These are phyloP conservation scores for Annulohypoxylon bovei DNA, from an alignment of 495 filamentous ascomycete genomes.

Conservation along the genomic window DNA sequence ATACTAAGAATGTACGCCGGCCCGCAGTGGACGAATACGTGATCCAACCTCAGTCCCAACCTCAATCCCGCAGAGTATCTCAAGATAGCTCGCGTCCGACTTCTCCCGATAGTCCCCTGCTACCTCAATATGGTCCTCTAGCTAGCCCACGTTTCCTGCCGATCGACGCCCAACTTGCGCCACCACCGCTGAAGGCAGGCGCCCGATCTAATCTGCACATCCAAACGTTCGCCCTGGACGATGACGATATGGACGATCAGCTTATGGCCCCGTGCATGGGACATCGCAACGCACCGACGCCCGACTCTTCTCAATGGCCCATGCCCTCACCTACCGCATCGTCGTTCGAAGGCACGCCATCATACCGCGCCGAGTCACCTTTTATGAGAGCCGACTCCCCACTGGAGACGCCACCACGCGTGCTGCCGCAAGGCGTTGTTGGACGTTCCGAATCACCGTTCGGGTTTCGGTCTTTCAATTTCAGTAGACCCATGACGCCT, in stretches of 20 bases:
- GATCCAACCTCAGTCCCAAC: conserved; percentile 11
- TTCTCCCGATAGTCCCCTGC: conserved; percentile 44
- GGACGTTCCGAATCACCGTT: conserved; percentile 37
- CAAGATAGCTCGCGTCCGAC: conserved; percentile 37
- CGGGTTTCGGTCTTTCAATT: conserved; percentile 41
- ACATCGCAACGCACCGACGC: conserved; percentile 37
- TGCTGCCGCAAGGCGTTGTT: conserved; percentile 15
- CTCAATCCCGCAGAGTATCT: conserved; percentile 23
- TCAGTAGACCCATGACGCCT: conserved; percentile 42
- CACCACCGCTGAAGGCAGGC: conserved; percentile 21
- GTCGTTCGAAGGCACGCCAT: conserved; percentile 25
- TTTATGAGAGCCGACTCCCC: conserved; percentile 14
- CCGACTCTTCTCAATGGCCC: conserved; percentile 41
- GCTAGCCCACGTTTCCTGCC: conserved; percentile 41
- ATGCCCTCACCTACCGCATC: conserved; percentile 35
- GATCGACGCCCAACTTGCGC: conserved; percentile 30
- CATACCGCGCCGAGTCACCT: conserved; percentile 25
- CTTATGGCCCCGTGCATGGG: conserved; percentile 16
- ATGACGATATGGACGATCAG: conserved; percentile 36
- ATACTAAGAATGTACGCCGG: conserved; percentile 26
- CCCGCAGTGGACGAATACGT: conserved; percentile 32
- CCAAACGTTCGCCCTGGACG: conserved; percentile 24
- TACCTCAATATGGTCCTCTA: conserved; percentile 42
- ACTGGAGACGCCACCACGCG: conserved; percentile 24
- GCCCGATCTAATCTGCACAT: conserved; percentile 8